Percentiles rank a stretch among this genome's conserved stretches.
Conservation (phyloP, 148 eudicot species). For the Rhododendron molle region DNA sequence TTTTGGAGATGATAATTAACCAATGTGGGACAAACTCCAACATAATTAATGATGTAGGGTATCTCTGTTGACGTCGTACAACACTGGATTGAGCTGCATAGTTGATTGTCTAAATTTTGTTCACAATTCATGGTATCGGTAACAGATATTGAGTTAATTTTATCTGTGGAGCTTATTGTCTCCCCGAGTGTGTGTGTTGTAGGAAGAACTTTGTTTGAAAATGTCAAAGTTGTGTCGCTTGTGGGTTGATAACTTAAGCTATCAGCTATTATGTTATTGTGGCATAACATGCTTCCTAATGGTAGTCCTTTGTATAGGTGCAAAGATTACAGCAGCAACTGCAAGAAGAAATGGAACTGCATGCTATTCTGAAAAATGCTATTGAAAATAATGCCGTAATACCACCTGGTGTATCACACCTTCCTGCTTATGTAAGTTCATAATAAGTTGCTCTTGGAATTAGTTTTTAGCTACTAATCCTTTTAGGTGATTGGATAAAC, state of each 20-base stretch:
- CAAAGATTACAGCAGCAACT: slow-evolving; percentile 11
- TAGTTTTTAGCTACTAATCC: neutral
- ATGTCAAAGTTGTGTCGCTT: neutral
- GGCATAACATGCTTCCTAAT: slow-evolving; percentile 11
- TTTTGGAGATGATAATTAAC: no score
- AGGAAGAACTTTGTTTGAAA: slow-evolving; percentile 1
- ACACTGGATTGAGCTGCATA: neutral
- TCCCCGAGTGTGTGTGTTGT: neutral
- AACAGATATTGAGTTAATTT: neutral
- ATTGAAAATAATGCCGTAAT: slow-evolving; percentile 1
- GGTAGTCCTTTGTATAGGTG: slow-evolving; percentile 13
- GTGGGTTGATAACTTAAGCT: neutral
- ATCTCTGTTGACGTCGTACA: neutral
- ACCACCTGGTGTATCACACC: slow-evolving; percentile 3
- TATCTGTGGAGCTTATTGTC: neutral
- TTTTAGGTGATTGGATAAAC: neutral
- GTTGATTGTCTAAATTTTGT: neutral
- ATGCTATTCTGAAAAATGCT: slow-evolving; percentile 18
- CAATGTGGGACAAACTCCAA: no score
- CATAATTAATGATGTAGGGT: neutral
- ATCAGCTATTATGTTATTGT: neutral
- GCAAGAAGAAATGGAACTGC: slow-evolving; percentile 16
- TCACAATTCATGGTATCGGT: neutral
- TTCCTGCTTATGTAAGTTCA: slow-evolving; percentile 15
- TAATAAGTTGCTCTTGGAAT: neutral